These are phyloP conservation scores for Evernia prunastri DNA, from an alignment of 495 filamentous ascomycete species.

Conservation along the genomic window DNA sequence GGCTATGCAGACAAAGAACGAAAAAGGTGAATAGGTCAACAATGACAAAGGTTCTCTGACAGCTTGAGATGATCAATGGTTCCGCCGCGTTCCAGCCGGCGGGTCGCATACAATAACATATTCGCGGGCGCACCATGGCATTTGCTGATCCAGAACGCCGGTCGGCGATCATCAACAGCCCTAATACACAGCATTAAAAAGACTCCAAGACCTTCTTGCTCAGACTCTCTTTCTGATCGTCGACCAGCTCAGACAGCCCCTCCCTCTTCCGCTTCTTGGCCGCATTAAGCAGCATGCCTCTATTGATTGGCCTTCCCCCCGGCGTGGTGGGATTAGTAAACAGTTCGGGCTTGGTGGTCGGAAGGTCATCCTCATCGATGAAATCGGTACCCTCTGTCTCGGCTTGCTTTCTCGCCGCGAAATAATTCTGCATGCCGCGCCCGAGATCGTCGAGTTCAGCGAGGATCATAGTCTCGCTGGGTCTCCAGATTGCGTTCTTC, in stretches of 20 bases:
- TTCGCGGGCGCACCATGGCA: background rate
- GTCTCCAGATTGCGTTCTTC: conserved; percentile 16
- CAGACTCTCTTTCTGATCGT: conserved; percentile 2
- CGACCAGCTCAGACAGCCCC: conserved; percentile 1
- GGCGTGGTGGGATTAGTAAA: conserved; percentile 5
- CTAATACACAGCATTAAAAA: background rate
- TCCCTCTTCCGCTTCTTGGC: conserved; percentile 18
- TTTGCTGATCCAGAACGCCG: background rate
- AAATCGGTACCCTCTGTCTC: conserved; percentile 1
- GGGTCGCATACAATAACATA: background rate
- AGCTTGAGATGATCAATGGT: background rate
- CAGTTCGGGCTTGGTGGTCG: background rate
- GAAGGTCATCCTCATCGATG: conserved; percentile 4
- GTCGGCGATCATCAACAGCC: background rate
- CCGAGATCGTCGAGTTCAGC: conserved; percentile 12
- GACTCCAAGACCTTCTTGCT: conserved; percentile 7
- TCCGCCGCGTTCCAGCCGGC: background rate
- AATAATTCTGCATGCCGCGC: conserved; percentile 9
- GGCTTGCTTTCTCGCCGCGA: conserved; percentile 11
- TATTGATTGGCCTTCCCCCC: conserved; percentile 12
- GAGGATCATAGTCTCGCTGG: conserved; percentile 15
- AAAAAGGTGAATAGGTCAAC: background rate
- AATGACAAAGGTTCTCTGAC: background rate
- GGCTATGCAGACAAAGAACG: background rate
- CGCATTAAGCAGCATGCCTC: conserved; percentile 13